These are phyloP conservation scores for Macaranga tanarius DNA, from an alignment of 441 rosid species.

Conservation along the genomic window DNA sequence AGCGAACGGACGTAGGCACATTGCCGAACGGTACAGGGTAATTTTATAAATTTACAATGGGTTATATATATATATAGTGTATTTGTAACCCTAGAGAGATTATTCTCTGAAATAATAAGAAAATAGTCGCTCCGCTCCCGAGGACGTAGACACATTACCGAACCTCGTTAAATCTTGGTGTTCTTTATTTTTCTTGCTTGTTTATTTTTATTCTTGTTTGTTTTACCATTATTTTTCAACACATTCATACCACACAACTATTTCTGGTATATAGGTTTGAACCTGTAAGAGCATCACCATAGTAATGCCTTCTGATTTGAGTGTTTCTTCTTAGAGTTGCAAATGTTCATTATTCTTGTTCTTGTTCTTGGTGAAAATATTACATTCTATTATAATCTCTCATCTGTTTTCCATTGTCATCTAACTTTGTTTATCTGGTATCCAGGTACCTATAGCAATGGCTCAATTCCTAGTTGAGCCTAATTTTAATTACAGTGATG, in stretches of 20 bases:
- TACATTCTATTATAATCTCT: neutral
- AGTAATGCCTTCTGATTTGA: slow-evolving; percentile 13
- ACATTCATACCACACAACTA: slow-evolving; percentile 96
- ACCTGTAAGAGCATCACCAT: slow-evolving; percentile 58
- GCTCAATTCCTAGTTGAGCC: slow-evolving; percentile 80
- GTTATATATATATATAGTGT: too few relatives aligned
- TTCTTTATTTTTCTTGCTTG: too few relatives aligned
- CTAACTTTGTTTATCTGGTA: slow-evolving; percentile 12
- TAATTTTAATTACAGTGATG: slow-evolving; percentile 72
- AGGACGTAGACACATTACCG: too few relatives aligned
- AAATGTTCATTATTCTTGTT: neutral
- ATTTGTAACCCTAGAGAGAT: too few relatives aligned
- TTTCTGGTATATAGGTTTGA: slow-evolving; percentile 74
- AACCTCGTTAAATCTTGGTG: too few relatives aligned
- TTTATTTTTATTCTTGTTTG: too few relatives aligned
- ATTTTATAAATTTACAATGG: too few relatives aligned
- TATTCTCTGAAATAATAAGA: too few relatives aligned
- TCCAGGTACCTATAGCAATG: slow-evolving; percentile 96
- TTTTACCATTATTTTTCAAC: too few relatives aligned
- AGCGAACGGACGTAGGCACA: too few relatives aligned
- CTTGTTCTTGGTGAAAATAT: neutral
- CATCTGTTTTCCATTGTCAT: neutral
- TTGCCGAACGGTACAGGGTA: too few relatives aligned
- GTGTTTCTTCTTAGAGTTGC: slow-evolving; percentile 10
- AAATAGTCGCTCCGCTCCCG: too few relatives aligned